phyloP scores from a whole-genome alignment of 352 stramenopile genomes.

The Phytophthora syringae region DNA sequence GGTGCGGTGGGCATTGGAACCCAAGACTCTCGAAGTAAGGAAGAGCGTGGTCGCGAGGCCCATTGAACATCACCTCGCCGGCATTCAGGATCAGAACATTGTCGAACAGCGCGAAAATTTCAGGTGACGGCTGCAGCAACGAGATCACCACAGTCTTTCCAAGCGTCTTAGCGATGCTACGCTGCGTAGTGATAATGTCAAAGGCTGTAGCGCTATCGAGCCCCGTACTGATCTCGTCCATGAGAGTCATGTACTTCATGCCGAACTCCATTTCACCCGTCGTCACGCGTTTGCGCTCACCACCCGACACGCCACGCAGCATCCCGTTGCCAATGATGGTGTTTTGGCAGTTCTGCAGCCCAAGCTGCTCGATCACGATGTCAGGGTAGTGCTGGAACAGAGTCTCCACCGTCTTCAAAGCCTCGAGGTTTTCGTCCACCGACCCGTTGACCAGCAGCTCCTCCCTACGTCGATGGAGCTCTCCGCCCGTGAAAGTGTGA shows the following conservation, averaged over 20 bases:
- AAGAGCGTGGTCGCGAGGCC: constrained; percentile 17
- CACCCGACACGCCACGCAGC: constrained; percentile 61
- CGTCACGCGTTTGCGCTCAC: constrained; percentile 79
- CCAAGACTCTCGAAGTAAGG: constrained; percentile 40
- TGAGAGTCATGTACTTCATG: constrained; percentile 73
- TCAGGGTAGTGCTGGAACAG: constrained; percentile 47
- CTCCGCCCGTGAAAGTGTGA: constrained; percentile 71
- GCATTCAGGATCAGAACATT: constrained; percentile 87
- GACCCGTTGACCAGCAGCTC: constrained; percentile 32
- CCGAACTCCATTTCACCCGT: constrained; percentile 89
- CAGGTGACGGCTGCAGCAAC: constrained; percentile 90
- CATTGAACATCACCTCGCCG: constrained; percentile 79
- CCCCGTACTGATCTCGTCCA: constrained; percentile 83
- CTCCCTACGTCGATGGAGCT: constrained; percentile 21
- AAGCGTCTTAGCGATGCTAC: constrained; percentile 54
- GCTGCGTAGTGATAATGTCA: constrained; percentile 60
- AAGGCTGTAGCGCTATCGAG: constrained; percentile 60
- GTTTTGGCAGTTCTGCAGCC: constrained; percentile 49
- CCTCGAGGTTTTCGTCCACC: constrained; percentile 32
- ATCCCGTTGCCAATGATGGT: constrained; percentile 56
- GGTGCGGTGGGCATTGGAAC: constrained; percentile 22
- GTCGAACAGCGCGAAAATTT: constrained; percentile 92
- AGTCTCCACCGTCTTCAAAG: constrained; percentile 20
- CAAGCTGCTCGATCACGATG: constrained; percentile 51
- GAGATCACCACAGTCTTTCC: constrained; percentile 72